phyloP scores from a whole-genome alignment of 169 alveolate genomes.

The Plasmodium vivax region DNA sequence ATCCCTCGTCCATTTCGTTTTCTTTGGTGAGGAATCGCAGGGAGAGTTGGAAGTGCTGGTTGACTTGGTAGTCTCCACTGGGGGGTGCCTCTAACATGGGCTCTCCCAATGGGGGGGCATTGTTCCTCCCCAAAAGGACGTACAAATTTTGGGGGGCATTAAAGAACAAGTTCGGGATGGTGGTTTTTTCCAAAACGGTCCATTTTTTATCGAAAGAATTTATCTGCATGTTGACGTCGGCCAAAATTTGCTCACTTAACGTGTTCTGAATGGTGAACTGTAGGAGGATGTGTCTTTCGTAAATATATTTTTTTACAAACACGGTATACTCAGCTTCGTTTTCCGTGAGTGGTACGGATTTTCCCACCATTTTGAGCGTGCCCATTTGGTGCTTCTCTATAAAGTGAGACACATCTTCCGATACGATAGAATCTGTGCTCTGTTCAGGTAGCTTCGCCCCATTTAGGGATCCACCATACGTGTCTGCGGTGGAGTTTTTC shows the following conservation, averaged over 20 bases:
- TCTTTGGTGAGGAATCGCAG: conserved; percentile 75
- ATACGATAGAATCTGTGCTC: neutral
- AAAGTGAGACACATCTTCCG: conserved; percentile 18
- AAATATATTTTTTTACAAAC: conserved; percentile 75
- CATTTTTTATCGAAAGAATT: conserved; percentile 40
- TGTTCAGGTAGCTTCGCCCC: conserved; percentile 10
- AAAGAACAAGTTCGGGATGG: conserved; percentile 28
- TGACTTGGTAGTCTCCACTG: neutral
- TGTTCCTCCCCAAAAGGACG: conserved; percentile 12
- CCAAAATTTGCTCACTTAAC: conserved; percentile 63
- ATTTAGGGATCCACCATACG: neutral
- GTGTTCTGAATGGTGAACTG: conserved; percentile 88
- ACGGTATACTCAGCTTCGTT: conserved; percentile 89
- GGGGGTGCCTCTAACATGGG: neutral
- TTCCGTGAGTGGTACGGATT: conserved; percentile 82
- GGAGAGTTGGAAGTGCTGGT: conserved; percentile 65
- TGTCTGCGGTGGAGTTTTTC: conserved; percentile 22
- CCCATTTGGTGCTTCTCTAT: conserved; percentile 38
- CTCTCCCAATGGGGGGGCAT: neutral
- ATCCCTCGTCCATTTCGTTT: conserved; percentile 73
- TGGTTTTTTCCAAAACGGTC: conserved; percentile 33
- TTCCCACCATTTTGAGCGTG: conserved; percentile 57
- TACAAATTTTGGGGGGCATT: conserved; percentile 48
- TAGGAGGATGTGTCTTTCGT: conserved; percentile 75
- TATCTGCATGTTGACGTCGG: conserved; percentile 15